Evolutionary conservation across 495 filamentous ascomycete species (phyloP), one percentile per base, ranked within the genome.

Genomic region (Aspergillus affinis): DNA sequence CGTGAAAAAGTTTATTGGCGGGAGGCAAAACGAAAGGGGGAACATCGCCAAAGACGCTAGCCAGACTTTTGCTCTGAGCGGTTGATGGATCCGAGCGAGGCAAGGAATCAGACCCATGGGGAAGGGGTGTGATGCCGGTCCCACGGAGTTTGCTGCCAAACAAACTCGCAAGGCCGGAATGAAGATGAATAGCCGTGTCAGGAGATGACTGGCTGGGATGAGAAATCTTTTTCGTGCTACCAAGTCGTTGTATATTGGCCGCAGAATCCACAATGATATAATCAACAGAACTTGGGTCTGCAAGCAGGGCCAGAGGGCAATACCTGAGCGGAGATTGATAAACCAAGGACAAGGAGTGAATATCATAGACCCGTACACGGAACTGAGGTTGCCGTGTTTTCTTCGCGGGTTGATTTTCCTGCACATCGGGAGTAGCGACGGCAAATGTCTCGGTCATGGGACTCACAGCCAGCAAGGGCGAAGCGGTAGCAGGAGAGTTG

Each of bases 11-110:
- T 54, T 91, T 86, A 54, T 84, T 82, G 47, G 94, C 85, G 45
- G 90, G 84, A 27, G 90, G 90, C 73, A 94, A 80, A 10, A 88
- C 87, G 72, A 87, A 90, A 7, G 90, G 81, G 23, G 90, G 81
- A 26, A 83, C 86, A 32, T 82, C 80, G 57, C 91, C 86, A 69
- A 96, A 94, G 9, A 95, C 81, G 60, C 84, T 79, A 13, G 88
- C 81, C 51, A 97, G 74, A 60, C 84, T 84, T 65, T 90, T 86
- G 46, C 79, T 78, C 29, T 86, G 75, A 21, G 90, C 81, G 21
- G 88, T 80, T 3, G 78, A 81, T 12, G 75, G 68, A 30, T 80
- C 75, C 20, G 77, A 68, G 13, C 74, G 73, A 52, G 71, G 75
- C 41, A 65, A 75, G 41, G 65, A 74, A 41, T 46, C 69, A 59